Conservation (phyloP, 106 monocot species). For the Dioscorea alata region DNA sequence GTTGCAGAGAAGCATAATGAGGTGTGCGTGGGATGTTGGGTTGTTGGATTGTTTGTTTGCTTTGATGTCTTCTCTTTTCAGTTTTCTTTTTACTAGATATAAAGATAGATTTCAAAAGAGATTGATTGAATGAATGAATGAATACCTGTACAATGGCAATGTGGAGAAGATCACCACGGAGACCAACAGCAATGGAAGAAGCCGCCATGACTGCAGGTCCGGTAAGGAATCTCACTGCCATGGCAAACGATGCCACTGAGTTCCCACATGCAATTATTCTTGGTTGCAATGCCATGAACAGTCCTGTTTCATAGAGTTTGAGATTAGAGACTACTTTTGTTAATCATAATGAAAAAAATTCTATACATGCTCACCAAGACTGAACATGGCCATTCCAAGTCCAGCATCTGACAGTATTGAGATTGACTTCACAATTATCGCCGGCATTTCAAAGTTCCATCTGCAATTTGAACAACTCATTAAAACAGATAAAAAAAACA, state of each 20-base stretch:
- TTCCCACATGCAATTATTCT: slow-evolving; percentile 89
- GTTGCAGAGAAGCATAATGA: not conserved
- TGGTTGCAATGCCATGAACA: slow-evolving; percentile 97
- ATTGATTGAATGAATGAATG: not conserved
- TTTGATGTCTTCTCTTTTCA: too few species aligned
- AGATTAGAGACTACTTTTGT: too few species aligned
- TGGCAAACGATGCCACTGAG: slow-evolving; percentile 56
- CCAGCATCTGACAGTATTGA: slow-evolving; percentile 96
- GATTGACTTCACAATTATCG: slow-evolving; percentile 66
- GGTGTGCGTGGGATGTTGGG: not conserved
- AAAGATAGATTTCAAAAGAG: not conserved
- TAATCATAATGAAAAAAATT: too few species aligned
- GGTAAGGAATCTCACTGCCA: slow-evolving; percentile 73
- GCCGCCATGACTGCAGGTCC: slow-evolving; percentile 90
- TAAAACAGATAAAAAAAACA: not conserved
- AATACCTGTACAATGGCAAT: slow-evolving; percentile 86
- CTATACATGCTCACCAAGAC: slow-evolving; percentile 49
- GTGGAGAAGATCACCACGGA: slow-evolving; percentile 57
- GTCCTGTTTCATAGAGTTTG: slow-evolving; percentile 25
- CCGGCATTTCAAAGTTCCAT: slow-evolving; percentile 91
- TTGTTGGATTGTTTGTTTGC: not conserved
- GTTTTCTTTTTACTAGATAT: too few species aligned
- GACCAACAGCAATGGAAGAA: slow-evolving; percentile 64
- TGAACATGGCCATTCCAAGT: slow-evolving; percentile 99
- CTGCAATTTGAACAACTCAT: slow-evolving; percentile 30